Base-by-base conservation (phyloP, 2,329 filamentous ascomycete species). In the Nemania diffusa region DNA sequence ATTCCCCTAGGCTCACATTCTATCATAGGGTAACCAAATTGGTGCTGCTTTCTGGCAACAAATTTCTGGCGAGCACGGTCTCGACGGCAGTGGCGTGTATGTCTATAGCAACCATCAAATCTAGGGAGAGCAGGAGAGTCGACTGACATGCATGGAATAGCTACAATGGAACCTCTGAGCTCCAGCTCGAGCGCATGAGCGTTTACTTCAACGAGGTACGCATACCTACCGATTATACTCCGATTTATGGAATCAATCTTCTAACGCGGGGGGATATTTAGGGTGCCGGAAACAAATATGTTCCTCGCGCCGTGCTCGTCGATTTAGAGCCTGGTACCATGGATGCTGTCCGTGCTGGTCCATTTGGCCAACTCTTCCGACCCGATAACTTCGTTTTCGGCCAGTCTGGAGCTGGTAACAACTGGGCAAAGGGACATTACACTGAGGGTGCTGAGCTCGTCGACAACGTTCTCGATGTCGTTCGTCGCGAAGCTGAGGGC, bases 341-440 rank as follows among this genome's bases (percentile, higher is more conserved):
- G 95, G 96, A 99, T 79, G 96, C 96, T 76, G 95, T 99, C 86
- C 95, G 95, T 82, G 93, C 95, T 77, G 95, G 96, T 83, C 96
- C 96, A 75, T 98, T 98, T 82, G 96, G 96, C 77, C 92, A 97
- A 87, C 94, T 99, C 76, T 98, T 99, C 94, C 94, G 96, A 74
- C 96, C 96, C 81, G 96, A 99, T 88, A 99, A 98, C 92, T 98
- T 98, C 85, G 94, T 98, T 81, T 98, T 98, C 84, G 96, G 96
- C 78, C 96, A 98, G 88, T 98, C 96, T 78, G 95, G 96, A 89
- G 96, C 96, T 83, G 96, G 96, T 86, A 99, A 99, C 93, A 98
- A 98, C 91, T 99, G 96, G 96, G 96, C 96, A 84, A 99, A 98
- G 91, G 96, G 96, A 86, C 96, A 99, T 84, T 99, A 99, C 90